Evolutionary conservation across 2,329 filamentous ascomycete species (phyloP).

Genomic region (Scortechinia acanthostroma): DNA sequence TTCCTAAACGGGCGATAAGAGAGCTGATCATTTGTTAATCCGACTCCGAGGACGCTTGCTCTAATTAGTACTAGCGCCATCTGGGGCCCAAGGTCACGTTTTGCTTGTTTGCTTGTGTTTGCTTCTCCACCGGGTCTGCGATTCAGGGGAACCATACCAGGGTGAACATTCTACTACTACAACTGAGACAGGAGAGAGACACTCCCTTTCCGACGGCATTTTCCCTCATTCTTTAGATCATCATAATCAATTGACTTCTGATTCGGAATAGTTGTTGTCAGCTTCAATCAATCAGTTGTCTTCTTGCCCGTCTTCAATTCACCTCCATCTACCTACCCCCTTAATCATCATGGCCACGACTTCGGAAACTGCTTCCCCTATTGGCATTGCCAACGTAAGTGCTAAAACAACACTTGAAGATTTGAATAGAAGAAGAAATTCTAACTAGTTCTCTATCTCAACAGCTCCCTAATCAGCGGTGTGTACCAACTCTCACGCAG

Average conservation of each 20-base stretch:
- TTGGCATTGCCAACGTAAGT: conserved; percentile 3
- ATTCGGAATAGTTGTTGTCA: background rate
- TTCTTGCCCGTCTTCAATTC: background rate
- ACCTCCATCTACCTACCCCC: background rate
- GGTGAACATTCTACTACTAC: too few relatives aligned
- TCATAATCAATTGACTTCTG: background rate
- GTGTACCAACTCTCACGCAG: too few relatives aligned
- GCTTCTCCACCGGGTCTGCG: background rate
- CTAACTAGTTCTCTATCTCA: too few relatives aligned
- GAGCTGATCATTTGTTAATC: background rate
- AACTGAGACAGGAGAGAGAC: too few relatives aligned
- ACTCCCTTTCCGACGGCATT: background rate
- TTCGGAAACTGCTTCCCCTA: background rate
- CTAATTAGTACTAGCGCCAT: background rate
- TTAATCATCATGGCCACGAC: background rate
- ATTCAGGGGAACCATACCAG: too few relatives aligned
- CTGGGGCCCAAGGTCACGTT: background rate
- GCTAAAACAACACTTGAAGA: too few relatives aligned
- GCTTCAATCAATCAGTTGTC: background rate
- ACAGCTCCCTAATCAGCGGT: background rate
- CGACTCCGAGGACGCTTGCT: background rate
- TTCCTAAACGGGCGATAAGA: conserved; percentile 1
- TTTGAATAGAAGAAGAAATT: too few relatives aligned
- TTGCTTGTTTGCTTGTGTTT: background rate
- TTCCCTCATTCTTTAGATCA: too few relatives aligned